A percentile compares a stretch with the other conserved stretches of the same genome.
Evolutionary conservation across 805 yeast genomes (phyloP).

Genomic region (Kodamaea kakaduensis): DNA sequence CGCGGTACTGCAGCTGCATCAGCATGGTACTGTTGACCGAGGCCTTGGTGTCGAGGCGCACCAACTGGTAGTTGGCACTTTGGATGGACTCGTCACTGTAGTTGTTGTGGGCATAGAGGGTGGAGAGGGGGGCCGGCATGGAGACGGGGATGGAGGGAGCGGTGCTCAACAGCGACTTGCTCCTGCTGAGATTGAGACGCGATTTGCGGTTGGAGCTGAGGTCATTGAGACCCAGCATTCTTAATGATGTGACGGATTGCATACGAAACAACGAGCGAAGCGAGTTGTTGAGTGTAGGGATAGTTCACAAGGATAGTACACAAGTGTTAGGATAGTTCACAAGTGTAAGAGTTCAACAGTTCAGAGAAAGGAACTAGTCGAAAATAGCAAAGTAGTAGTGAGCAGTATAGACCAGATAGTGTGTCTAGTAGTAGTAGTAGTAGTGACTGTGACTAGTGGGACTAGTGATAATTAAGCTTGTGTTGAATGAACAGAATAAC

Average conservation of each 20-base stretch:
- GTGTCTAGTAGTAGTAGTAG: too few species aligned
- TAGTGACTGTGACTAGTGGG: too few species aligned
- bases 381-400: too few species aligned
- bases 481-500: too few species aligned
- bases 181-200: conserved; percentile 13
- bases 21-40: conserved; percentile 14
- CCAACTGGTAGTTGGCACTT: conserved; percentile 16
- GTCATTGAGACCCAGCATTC: conserved; percentile 10
- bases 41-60: conserved; percentile 15
- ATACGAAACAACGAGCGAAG: too few species aligned
- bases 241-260: conserved; percentile 13
- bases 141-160: background rate
- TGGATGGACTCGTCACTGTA: conserved; percentile 8
- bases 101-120: conserved; percentile 8
- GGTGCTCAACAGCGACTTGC: conserved; percentile 7
- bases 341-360: too few species aligned
- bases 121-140: conserved; percentile 2
- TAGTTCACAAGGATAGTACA: too few species aligned
- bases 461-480: too few species aligned
- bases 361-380: too few species aligned
- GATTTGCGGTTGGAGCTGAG: conserved; percentile 8
- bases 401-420: too few species aligned
- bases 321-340: too few species aligned
- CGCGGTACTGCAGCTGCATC: conserved; percentile 15
- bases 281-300: too few species aligned